These are phyloP conservation scores for Beta macrorhiza DNA, from an alignment of 179 eudicot species.

Conservation along the genomic window DNA sequence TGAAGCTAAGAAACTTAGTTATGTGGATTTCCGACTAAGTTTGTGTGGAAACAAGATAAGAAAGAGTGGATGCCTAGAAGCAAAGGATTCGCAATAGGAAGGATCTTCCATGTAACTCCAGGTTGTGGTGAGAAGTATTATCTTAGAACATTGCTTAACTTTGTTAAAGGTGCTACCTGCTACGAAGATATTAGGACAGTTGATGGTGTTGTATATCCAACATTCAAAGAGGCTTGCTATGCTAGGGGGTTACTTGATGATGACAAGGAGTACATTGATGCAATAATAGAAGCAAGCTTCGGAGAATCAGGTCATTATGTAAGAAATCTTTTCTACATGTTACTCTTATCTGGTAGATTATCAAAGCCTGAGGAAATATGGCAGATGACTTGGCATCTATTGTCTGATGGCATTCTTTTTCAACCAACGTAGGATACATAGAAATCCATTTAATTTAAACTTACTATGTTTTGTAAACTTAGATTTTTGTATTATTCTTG, in stretches of 20 bases:
- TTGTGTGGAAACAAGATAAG: not conserved
- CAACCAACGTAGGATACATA: not conserved
- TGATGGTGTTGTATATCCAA: not conserved
- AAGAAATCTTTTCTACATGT: not conserved
- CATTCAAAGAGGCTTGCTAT: constrained; percentile 20
- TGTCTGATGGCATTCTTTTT: not conserved
- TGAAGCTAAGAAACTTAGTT: not conserved
- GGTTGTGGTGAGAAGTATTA: not conserved
- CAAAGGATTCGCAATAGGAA: not conserved
- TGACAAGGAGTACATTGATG: constrained; percentile 24
- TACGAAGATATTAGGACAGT: constrained; percentile 1
- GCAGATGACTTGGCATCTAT: constrained; percentile 4
- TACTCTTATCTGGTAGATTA: not conserved
- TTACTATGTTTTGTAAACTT: too few species aligned
- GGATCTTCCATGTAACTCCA: not conserved
- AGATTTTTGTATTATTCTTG: too few species aligned
- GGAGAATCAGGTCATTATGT: not conserved
- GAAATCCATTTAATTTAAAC: not conserved
- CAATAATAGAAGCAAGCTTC: constrained; percentile 14
- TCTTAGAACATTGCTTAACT: not conserved
- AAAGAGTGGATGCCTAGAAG: not conserved
- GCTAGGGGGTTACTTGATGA: constrained; percentile 18
- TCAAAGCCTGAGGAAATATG: not conserved
- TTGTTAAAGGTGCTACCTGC: not conserved
- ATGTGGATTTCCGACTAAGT: not conserved